Percentiles rank a stretch among this genome's conserved stretches.
Conservation (phyloP, 1,284 basidiomycete species). For the Heterobasidion irregulare region DNA sequence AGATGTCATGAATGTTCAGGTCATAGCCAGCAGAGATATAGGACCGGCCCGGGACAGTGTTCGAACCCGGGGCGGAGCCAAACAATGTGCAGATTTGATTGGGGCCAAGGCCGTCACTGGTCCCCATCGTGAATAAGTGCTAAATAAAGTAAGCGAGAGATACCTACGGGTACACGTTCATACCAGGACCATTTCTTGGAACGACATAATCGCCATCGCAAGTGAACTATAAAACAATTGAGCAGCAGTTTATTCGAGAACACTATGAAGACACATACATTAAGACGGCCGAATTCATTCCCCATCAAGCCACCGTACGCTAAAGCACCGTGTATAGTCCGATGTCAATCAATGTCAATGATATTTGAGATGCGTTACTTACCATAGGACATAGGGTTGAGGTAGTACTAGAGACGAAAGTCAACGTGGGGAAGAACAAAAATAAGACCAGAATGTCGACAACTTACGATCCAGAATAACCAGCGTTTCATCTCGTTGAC, state of each 20-base stretch:
- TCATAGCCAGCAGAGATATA: slow-evolving; percentile 57
- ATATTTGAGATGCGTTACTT: slow-evolving; percentile 8
- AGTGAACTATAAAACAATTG: slow-evolving; percentile 29
- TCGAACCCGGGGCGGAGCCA: slow-evolving; percentile 43
- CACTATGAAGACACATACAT: slow-evolving; percentile 24
- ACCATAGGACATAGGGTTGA: slow-evolving; percentile 76
- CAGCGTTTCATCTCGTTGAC: slow-evolving; percentile 77
- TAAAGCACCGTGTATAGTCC: slow-evolving; percentile 13
- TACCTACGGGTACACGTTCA: slow-evolving; percentile 61
- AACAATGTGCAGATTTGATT: slow-evolving; percentile 67
- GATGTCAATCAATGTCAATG: not conserved
- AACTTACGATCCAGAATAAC: slow-evolving; percentile 77
- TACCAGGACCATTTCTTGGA: slow-evolving; percentile 58
- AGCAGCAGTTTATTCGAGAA: slow-evolving; percentile 2
- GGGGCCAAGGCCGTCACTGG: slow-evolving; percentile 31
- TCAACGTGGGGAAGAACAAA: not conserved
- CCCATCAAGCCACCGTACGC: slow-evolving; percentile 74
- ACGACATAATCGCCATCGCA: slow-evolving; percentile 68
- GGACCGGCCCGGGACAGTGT: slow-evolving; percentile 37
- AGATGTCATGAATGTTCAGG: slow-evolving; percentile 43
- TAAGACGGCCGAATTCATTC: slow-evolving; percentile 76
- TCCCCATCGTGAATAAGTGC: no score
- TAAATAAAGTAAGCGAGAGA: not conserved
- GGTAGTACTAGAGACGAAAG: slow-evolving; percentile 42
- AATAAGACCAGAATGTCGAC: not conserved